Base-by-base conservation (phyloP, 1,284 basidiomycete genomes). In the Schizophyllum amplum region DNA sequence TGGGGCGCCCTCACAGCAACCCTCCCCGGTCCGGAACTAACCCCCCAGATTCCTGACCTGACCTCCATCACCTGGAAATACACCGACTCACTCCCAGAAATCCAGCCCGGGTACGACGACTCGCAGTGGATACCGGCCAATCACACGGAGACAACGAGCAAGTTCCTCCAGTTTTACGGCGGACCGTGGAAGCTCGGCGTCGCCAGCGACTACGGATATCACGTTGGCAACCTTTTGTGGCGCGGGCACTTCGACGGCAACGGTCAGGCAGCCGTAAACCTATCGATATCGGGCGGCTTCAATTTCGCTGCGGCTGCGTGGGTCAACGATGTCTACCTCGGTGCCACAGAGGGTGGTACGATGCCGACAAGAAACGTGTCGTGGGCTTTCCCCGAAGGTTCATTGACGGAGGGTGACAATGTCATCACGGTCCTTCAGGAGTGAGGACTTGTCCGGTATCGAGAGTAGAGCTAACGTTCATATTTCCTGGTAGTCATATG, bases 151-250 rank as follows among this genome's bases (percentile, higher is more conserved):
- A 74, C 71, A 0, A 58, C 57, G 24, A 71, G 72, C 54, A 73
- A 71, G 17, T 52, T 21, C 3, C 50, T 52, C 4, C 46, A 25
- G 23, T 59, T 55, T 27, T 64, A 65, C 56, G 46, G 54, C 59
- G 13, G 58, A 59, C 59, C 57, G 1, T 50, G 33, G 33, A 42
- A 42, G 33, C 33, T 42, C 33, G 21, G 20, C 48, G 24, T 50
- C 48, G 56, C 54, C 20, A 74, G 76, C 51, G 77, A 81, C 48
- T 83, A 82, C 61, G 80, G 78, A 4, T 82, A 72, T 60, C 80
- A 81, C 61, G 77, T 73, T 1, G 80, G 80, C n/a, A 79, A 78
- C 61, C 76, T 81, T 53, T 61, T 82, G 22, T 83, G 79, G 78
- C 72, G 79, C 1, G 80, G 72, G 5, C 74, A 76, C 50, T 81